Percentiles rank a stretch among this genome's conserved stretches.
Conservation (phyloP, 345 rosid species). For the Lepidium didymum region DNA sequence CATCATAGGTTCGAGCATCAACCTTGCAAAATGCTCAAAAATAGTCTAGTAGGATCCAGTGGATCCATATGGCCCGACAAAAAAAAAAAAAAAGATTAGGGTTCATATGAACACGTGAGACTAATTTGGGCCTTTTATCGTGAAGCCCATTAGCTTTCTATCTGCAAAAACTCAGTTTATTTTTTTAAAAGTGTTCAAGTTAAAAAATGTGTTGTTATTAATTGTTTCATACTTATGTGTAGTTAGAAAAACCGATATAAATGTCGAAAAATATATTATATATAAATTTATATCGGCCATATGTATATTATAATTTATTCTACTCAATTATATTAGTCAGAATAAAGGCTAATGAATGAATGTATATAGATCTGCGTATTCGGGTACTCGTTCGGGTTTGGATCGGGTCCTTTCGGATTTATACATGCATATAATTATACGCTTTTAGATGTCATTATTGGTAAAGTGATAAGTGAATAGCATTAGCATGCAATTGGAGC, state of each 20-base stretch:
- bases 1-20: no score
- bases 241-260: background rate
- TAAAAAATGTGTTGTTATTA: background rate
- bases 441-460: conserved; percentile 21
- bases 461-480: conserved; percentile 17
- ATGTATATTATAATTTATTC: no score
- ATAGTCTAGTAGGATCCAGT: no score
- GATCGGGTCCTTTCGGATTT: no score
- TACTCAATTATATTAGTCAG: no score
- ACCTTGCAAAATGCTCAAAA: no score
- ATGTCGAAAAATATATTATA: no score
- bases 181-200: background rate
- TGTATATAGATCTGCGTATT: no score
- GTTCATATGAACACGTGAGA: background rate
- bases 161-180: background rate
- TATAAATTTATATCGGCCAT: background rate
- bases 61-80: no score
- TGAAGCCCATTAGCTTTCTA: background rate
- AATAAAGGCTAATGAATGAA: no score
- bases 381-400: no score
- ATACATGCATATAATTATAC: conserved; percentile 11
- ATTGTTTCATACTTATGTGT: background rate
- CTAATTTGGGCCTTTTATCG: background rate
- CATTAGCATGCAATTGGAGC: conserved; percentile 25
- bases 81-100: no score